These are phyloP conservation scores for Hygrocybe coccinea DNA, from an alignment of 768 basidiomycete genomes.

Conservation along the genomic window DNA sequence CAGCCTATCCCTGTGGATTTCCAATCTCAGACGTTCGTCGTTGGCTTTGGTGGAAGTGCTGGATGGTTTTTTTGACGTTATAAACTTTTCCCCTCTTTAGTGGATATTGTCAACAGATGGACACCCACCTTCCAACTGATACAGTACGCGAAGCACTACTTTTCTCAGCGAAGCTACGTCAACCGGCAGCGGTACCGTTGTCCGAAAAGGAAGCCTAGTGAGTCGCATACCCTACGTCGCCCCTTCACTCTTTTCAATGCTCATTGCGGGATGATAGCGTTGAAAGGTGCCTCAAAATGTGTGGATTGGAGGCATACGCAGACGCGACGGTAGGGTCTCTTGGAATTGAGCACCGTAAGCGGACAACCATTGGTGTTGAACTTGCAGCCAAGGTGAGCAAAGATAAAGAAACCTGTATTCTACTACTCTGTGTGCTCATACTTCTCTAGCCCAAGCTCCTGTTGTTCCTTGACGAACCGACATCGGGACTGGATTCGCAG, in stretches of 20 bases:
- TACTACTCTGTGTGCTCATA: neutral
- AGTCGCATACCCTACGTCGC: slow-evolving; percentile 22
- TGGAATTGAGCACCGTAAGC: slow-evolving; percentile 47
- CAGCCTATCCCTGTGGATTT: slow-evolving; percentile 52
- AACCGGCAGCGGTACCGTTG: slow-evolving; percentile 57
- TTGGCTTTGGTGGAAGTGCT: neutral
- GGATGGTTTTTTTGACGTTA: too few species aligned
- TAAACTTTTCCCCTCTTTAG: slow-evolving; percentile 28
- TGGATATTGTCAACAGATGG: slow-evolving; percentile 85
- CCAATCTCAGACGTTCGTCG: slow-evolving; percentile 50
- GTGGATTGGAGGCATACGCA: slow-evolving; percentile 56
- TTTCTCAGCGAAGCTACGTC: slow-evolving; percentile 77
- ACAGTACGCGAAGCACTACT: slow-evolving; percentile 79
- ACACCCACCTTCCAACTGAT: slow-evolving; percentile 67
- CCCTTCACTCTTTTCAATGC: neutral
- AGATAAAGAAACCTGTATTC: neutral
- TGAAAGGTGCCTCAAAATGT: slow-evolving; percentile 53
- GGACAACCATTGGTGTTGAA: slow-evolving; percentile 57
- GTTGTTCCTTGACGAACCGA: slow-evolving; percentile 86
- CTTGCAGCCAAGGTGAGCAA: slow-evolving; percentile 63
- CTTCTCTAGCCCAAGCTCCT: slow-evolving; percentile 59
- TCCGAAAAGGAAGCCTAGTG: slow-evolving; percentile 78
- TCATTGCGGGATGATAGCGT: slow-evolving; percentile 28
- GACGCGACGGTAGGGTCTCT: slow-evolving; percentile 62
- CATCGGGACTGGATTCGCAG: slow-evolving; percentile 82